Percentiles rank a stretch among this genome's conserved stretches.
These are phyloP conservation scores for Trichoderma asperelloides DNA, from an alignment of 495 filamentous ascomycete genomes.

Conservation along the genomic window DNA sequence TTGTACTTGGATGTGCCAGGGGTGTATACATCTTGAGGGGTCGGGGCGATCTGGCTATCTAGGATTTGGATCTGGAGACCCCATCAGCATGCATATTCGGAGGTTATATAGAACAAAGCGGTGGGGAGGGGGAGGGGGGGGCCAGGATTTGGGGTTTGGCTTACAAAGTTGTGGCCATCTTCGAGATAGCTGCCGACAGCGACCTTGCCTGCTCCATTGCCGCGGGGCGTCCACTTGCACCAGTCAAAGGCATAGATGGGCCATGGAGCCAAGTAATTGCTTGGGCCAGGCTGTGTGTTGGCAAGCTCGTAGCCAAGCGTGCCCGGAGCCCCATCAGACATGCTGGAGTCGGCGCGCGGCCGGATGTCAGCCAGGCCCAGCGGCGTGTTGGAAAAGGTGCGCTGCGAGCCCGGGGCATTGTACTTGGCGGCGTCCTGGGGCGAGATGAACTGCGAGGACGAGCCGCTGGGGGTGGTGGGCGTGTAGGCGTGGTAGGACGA, in stretches of 20 bases:
- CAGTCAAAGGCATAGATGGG: slow-evolving; percentile 94
- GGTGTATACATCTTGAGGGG: slow-evolving; percentile 60
- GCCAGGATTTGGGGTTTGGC: slow-evolving; percentile 17
- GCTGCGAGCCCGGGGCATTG: slow-evolving; percentile 57
- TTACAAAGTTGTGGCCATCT: slow-evolving; percentile 94
- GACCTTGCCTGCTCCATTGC: slow-evolving; percentile 76
- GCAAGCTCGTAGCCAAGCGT: slow-evolving; percentile 44
- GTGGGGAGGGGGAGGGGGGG: too few relatives aligned
- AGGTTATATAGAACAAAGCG: neutral
- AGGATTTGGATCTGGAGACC: slow-evolving; percentile 84
- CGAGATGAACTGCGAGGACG: slow-evolving; percentile 53
- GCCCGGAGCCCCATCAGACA: slow-evolving; percentile 54
- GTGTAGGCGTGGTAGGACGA: slow-evolving; percentile 58
- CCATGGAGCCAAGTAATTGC: slow-evolving; percentile 94
- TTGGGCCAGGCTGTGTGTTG: slow-evolving; percentile 42
- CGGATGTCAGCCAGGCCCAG: slow-evolving; percentile 87
- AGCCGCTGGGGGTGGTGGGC: slow-evolving; percentile 43
- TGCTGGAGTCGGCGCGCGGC: slow-evolving; percentile 62
- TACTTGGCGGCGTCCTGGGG: slow-evolving; percentile 54
- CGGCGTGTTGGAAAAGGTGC: slow-evolving; percentile 71
- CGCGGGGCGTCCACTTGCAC: slow-evolving; percentile 94
- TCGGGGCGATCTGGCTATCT: slow-evolving; percentile 68
- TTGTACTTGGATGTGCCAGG: slow-evolving; percentile 62
- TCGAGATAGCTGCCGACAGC: slow-evolving; percentile 94
- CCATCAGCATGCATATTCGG: neutral